Base-by-base conservation (phyloP, 2,329 filamentous ascomycete species). In the Phoma sp. region DNA sequence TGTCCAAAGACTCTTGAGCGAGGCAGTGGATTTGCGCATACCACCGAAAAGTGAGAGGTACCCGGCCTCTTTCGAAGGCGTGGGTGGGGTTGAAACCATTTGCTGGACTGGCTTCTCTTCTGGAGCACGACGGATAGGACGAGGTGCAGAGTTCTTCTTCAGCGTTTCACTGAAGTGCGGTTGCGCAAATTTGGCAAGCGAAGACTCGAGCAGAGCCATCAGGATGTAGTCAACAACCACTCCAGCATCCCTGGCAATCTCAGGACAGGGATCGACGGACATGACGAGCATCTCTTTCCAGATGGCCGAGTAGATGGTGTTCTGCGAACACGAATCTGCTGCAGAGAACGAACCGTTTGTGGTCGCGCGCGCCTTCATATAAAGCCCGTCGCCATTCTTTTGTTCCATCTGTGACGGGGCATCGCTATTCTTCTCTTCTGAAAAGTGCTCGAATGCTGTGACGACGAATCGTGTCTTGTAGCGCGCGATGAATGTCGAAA, bases 401-500 rank as follows among this genome's bases (percentile, higher is more conserved):
- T 72, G 64, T 10, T 72, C 69, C 21, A 51, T 48, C 13, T 60
- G 66, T 13, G 62, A 39, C 27, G 53, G 21, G 7, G 60, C 32
- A 3, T 63, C 49, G 17, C 53, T 46, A 27, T 58, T 67, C 17
- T 87, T 88, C 73, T 98, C 94, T 69, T 96, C 92, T 22, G 88
- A 79, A 36, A 98, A 81, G 61, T 97, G 92, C 72, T 99, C 95
- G 74, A 89, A 98, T 5, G 94, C 93, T 1, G 91, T 89, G 27
- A 98, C 93, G 37, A 96, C 76, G 68, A 99, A 96, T 64, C 96
- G 96, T 73, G 87, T 92, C 77, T 96, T 89, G 72, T 97, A 97
- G 36, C 94, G 89, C 57, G 90, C 85, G 43, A 96, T 88, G 70
- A 97, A 97, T 25, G 90, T 89, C 0, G 95, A 98, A 64, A 97